A percentile compares a stretch with the other conserved stretches of the same genome.
phyloP scores from a whole-genome alignment of 2,329 filamentous ascomycete species.

The Penicillium sp. region DNA sequence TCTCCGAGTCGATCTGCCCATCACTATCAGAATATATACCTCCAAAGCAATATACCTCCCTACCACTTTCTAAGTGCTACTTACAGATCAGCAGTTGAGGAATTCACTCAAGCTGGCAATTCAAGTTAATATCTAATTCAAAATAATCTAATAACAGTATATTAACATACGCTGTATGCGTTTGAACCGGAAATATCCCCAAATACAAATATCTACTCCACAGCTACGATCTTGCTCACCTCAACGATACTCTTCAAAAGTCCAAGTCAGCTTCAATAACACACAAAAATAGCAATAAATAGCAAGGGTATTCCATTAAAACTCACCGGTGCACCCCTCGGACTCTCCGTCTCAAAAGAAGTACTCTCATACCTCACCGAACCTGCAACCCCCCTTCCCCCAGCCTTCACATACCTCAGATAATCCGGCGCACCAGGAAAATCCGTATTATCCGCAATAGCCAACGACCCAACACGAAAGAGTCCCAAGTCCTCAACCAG shows the following conservation, averaged over 20 bases:
- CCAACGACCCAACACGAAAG: slow-evolving; percentile 34
- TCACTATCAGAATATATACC: no score
- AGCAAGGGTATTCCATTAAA: background rate
- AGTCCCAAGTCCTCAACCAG: slow-evolving; percentile 39
- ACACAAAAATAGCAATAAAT: background rate
- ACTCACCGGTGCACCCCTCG: slow-evolving; percentile 17
- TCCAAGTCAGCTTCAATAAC: slow-evolving; percentile 1
- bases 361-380: slow-evolving; percentile 31
- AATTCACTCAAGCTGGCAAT: no score
- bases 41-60: no score
- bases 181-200: no score
- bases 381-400: slow-evolving; percentile 19
- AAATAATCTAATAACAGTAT: no score
- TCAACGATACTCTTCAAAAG: slow-evolving; percentile 24
- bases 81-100: no score
- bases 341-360: slow-evolving; percentile 12
- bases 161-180: no score
- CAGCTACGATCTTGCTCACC: slow-evolving; percentile 23
- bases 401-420: slow-evolving; percentile 42
- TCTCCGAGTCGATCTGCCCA: no score
- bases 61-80: no score
- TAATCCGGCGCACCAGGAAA: slow-evolving; percentile 48
- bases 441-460: slow-evolving; percentile 47
- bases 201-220: slow-evolving; percentile 2
- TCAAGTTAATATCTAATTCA: no score